phyloP scores from a whole-genome alignment of 2,329 filamentous ascomycete genomes.

The Purpureocillium lavendulum region DNA sequence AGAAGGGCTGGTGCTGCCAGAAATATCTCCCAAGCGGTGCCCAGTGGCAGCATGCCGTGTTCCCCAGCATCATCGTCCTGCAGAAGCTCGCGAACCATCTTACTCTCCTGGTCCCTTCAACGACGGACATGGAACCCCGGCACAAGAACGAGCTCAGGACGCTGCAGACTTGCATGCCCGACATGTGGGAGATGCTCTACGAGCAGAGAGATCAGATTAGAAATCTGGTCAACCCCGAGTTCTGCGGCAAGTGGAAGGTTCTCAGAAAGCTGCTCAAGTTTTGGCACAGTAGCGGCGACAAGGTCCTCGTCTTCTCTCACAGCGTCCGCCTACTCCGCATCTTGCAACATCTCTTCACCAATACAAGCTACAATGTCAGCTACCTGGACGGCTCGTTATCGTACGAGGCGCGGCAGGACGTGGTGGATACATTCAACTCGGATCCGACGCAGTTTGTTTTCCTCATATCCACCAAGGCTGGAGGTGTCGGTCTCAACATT shows the following conservation, averaged over 20 bases:
- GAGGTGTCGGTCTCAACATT: conserved; percentile 91
- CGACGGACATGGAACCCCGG: conserved; percentile 58
- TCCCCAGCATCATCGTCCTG: conserved; percentile 72
- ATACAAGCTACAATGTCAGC: conserved; percentile 82
- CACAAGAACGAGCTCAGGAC: conserved; percentile 69
- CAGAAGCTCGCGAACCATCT: conserved; percentile 91
- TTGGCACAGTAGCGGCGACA: conserved; percentile 86
- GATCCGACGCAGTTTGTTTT: conserved; percentile 88
- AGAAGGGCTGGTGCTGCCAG: conserved; percentile 74
- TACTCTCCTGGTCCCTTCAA: conserved; percentile 70
- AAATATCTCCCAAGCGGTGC: conserved; percentile 49
- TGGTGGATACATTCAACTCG: conserved; percentile 86
- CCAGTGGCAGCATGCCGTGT: conserved; percentile 70
- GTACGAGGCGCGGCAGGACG: conserved; percentile 73
- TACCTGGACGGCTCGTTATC: conserved; percentile 81
- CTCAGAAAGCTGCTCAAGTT: conserved; percentile 78
- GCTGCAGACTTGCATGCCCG: conserved; percentile 66
- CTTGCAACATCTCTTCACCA: conserved; percentile 75
- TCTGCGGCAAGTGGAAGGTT: conserved; percentile 95
- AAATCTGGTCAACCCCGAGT: conserved; percentile 77
- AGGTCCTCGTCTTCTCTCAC: conserved; percentile 92
- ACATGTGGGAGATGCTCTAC: conserved; percentile 67
- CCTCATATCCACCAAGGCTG: conserved; percentile 86
- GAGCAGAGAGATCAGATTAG: conserved; percentile 67
- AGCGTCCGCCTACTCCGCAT: conserved; percentile 80